Base-by-base conservation (phyloP, 2,329 filamentous ascomycete genomes). In the Pseudovirgaria hyperparasitica region DNA sequence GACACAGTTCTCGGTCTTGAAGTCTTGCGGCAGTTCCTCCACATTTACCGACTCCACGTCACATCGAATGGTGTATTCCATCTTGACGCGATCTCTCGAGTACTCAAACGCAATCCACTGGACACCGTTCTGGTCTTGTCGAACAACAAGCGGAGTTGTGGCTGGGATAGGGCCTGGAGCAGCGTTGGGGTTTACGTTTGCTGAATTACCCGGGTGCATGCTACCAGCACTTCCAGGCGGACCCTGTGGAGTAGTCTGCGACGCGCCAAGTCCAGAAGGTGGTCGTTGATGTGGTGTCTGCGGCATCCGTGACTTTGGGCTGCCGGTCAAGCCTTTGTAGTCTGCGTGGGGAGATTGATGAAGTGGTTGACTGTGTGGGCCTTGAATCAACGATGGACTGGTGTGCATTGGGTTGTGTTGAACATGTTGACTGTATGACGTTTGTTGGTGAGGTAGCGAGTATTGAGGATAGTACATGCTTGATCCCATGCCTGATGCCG, bases 71-170 rank as follows among this genome's bases (percentile, higher is more conserved):
- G 86, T 94, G 59, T 98, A 98, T 57, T 96, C 86, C 85, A 96
- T 93, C 72, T 98, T 98, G 40, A 96, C 86, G 23, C 87, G 71
- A 50, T 98, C 87, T 34, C 87, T 75, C 8, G 87, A 96, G 53
- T 98, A 98, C 54, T 98, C 90, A 36, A 96, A 98, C 1, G 85
- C 85, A 46, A 96, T 96, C 90, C 90, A 96, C 55, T 96, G 90
- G 5, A 96, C 87, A 6, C 90, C 90, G 40, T 93, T 96, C 47
- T 82, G 80, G 45, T 96, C 90, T 55, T 96, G 87, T 39, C 86
- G 68, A 14, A 96, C 87, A 6, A 96, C 86, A 6, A 94, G 64
- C 0, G 90, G 90, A 0, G 90, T 96, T 3, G 90, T 98, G 1
- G 90, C 90, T 9, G 90, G 90, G 43, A 98, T 98, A 0, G 90